A percentile compares a stretch with the other conserved stretches of the same genome.
Evolutionary conservation across 345 rosid species (phyloP).

Genomic region (Lepidium aucheri): DNA sequence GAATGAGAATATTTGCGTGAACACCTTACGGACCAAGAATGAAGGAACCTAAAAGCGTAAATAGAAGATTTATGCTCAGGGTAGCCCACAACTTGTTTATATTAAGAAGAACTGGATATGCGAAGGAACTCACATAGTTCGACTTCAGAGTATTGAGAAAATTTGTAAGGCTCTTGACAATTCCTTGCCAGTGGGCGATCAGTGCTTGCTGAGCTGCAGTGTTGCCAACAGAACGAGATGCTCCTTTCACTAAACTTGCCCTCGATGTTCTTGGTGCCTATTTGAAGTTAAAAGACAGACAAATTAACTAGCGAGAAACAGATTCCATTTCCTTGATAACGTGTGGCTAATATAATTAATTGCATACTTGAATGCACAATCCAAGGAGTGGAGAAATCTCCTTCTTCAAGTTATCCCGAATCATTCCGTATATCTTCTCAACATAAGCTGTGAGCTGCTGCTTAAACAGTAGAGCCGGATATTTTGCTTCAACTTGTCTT

Average conservation of each 20-base stretch:
- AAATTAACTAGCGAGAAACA: background rate
- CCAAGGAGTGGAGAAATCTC: constrained; percentile 95
- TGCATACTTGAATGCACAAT: constrained; percentile 78
- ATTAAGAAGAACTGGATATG: background rate
- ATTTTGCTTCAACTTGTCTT: constrained; percentile 93
- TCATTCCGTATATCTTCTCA: constrained; percentile 93
- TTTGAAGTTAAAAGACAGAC: background rate
- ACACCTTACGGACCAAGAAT: constrained; percentile 87
- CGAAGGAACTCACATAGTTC: constrained; percentile 43
- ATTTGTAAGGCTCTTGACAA: constrained; percentile 87
- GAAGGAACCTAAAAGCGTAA: constrained; percentile 66
- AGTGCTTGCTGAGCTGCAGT: constrained; percentile 80
- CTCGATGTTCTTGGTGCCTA: constrained; percentile 99
- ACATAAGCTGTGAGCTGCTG: constrained; percentile 96
- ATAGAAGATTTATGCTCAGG: background rate
- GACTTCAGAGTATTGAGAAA: constrained; percentile 67
- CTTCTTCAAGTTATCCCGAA: constrained; percentile 88
- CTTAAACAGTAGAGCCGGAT: constrained; percentile 90
- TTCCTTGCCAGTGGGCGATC: constrained; percentile 97
- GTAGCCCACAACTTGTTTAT: background rate
- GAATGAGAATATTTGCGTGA: constrained; percentile 93
- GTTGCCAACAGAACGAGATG: constrained; percentile 68
- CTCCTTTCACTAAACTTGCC: constrained; percentile 93
- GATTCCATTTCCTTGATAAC: background rate
- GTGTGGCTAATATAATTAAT: background rate